A percentile compares a stretch with the other conserved stretches of the same genome.
phyloP scores from a whole-genome alignment of 768 basidiomycete species.

The Psilocybe cyanescens region DNA sequence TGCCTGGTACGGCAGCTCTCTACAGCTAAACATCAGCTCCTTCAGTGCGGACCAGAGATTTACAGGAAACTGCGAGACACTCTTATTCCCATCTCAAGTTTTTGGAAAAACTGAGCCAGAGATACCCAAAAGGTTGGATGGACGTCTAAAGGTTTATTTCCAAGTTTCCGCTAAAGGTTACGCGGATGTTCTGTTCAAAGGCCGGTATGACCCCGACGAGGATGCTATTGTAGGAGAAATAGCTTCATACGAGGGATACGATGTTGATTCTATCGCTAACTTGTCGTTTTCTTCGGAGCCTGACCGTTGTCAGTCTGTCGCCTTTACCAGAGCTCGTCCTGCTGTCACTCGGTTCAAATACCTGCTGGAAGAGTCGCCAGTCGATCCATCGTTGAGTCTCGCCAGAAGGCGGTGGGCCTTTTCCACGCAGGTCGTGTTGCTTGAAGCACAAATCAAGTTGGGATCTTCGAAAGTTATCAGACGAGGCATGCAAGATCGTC shows the following conservation, averaged over 20 bases:
- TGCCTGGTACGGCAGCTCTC: neutral
- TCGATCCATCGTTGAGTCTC: neutral
- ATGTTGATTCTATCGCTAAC: neutral
- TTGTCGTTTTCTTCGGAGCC: neutral
- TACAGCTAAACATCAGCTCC: neutral
- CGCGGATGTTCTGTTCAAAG: conserved; percentile 1
- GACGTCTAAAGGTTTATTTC: neutral
- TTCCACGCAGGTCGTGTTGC: conserved; percentile 9
- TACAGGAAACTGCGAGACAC: conserved; percentile 2
- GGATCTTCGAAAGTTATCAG: conserved; percentile 6
- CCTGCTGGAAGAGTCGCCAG: conserved; percentile 3
- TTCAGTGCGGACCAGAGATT: conserved; percentile 2
- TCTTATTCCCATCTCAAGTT: neutral
- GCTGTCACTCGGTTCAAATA: conserved; percentile 6
- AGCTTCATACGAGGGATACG: neutral
- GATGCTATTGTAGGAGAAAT: conserved; percentile 7
- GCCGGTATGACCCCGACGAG: conserved; percentile 6
- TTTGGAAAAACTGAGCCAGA: conserved; percentile 1
- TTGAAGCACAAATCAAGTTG: neutral
- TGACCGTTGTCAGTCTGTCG: neutral
- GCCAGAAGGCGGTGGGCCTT: conserved; percentile 17
- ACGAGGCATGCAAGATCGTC: conserved; percentile 1
- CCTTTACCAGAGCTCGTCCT: conserved; percentile 1
- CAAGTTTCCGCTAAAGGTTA: neutral
- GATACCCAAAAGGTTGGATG: neutral